Evolutionary conservation across 2,329 filamentous ascomycete species (phyloP).

Genomic region (Pseudogymnoascus sp.): DNA sequence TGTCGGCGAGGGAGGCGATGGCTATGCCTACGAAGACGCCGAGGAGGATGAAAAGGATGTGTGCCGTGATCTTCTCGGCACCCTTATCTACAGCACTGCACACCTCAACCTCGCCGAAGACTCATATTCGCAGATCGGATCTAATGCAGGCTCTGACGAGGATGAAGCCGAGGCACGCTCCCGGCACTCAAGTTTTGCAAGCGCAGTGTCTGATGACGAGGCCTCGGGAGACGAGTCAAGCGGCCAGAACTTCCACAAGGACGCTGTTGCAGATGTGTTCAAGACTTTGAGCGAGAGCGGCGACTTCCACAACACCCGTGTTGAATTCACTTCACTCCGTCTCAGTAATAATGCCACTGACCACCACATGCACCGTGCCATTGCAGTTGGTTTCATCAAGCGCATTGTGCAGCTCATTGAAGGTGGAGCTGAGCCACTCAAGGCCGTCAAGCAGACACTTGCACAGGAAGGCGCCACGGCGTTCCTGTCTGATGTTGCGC

Average conservation of each 20-base stretch:
- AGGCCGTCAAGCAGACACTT: constrained; percentile 57
- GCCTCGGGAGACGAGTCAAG: constrained; percentile 30
- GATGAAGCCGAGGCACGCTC: constrained; percentile 37
- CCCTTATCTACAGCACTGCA: constrained; percentile 29
- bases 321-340: constrained; percentile 89
- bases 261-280: constrained; percentile 78
- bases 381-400: constrained; percentile 78
- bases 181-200: constrained; percentile 63
- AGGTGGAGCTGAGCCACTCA: constrained; percentile 48
- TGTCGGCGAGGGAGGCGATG: constrained; percentile 51
- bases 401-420: constrained; percentile 64
- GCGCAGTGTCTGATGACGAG: constrained; percentile 58
- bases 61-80: constrained; percentile 47
- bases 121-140: constrained; percentile 58
- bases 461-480: constrained; percentile 44
- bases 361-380: constrained; percentile 75
- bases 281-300: constrained; percentile 71
- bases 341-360: constrained; percentile 88
- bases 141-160: constrained; percentile 34
- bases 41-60: constrained; percentile 51
- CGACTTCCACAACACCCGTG: constrained; percentile 73
- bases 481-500: constrained; percentile 52
- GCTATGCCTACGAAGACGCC: constrained; percentile 58
- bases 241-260: constrained; percentile 68
- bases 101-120: constrained; percentile 36